Evolutionary conservation across 306 rosid species (phyloP).

Genomic region (Medicago lupulina): DNA sequence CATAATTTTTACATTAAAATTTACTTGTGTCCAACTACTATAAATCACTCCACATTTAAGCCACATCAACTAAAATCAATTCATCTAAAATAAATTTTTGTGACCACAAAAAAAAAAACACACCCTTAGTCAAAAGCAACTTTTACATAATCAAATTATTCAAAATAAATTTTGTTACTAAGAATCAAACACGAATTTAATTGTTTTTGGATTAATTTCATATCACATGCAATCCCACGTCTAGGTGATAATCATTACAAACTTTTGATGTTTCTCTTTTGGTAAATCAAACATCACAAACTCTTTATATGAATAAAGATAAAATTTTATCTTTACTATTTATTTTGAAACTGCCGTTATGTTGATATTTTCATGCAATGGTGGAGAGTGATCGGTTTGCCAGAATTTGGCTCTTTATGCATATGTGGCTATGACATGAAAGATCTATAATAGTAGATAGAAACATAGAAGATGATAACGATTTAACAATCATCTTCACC

Average conservation of each 20-base stretch:
- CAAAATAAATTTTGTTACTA: no score
- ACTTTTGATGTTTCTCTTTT: not conserved
- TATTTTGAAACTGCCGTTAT: not conserved
- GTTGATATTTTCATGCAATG: conserved; percentile 3
- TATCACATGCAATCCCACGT: no score
- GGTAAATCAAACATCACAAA: not conserved
- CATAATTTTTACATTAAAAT: no score
- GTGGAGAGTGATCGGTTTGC: not conserved
- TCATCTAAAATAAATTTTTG: no score
- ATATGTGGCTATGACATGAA: not conserved
- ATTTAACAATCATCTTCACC: conserved; percentile 12
- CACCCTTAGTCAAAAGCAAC: no score
- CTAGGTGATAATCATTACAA: not conserved
- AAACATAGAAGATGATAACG: not conserved
- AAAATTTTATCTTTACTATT: not conserved
- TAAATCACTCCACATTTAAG: no score
- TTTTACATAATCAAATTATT: no score
- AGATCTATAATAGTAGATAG: not conserved
- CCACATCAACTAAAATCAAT: no score
- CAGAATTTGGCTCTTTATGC: not conserved
- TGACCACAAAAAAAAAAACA: no score
- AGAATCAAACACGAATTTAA: no score
- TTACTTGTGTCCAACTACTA: no score
- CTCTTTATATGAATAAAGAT: not conserved
- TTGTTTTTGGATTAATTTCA: no score